Evolutionary conservation across 768 basidiomycete genomes (phyloP).

Genomic region (Mycena amicta): DNA sequence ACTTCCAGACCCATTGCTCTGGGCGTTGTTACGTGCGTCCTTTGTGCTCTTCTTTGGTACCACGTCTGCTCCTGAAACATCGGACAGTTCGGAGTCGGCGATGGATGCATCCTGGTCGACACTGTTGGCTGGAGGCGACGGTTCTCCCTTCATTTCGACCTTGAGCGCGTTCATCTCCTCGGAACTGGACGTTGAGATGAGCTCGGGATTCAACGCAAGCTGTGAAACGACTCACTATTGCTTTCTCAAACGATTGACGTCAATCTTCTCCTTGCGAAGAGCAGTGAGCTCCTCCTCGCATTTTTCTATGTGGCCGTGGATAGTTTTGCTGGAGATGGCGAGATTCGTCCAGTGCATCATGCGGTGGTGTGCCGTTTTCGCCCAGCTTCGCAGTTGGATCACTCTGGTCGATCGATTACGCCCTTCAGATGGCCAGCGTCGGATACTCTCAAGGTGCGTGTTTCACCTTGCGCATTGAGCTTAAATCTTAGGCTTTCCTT

Average conservation of each 20-base stretch:
- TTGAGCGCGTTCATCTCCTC: slow-evolving; percentile 75
- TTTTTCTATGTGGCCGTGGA: slow-evolving; percentile 87
- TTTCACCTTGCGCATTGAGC: background rate
- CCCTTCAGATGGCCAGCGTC: slow-evolving; percentile 44
- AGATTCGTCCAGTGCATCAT: slow-evolving; percentile 70
- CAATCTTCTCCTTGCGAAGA: slow-evolving; percentile 92
- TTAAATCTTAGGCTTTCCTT: slow-evolving; percentile 3
- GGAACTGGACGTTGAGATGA: slow-evolving; percentile 42
- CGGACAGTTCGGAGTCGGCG: slow-evolving; percentile 75
- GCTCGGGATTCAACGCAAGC: slow-evolving; percentile 3
- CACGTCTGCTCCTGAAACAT: slow-evolving; percentile 62
- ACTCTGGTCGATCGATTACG: slow-evolving; percentile 56
- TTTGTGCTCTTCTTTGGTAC: slow-evolving; percentile 63
- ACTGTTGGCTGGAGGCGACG: slow-evolving; percentile 38
- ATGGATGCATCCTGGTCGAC: slow-evolving; percentile 61
- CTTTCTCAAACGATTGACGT: slow-evolving; percentile 88
- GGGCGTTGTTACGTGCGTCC: slow-evolving; percentile 54
- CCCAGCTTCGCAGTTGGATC: slow-evolving; percentile 54
- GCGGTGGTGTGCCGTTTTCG: slow-evolving; percentile 55
- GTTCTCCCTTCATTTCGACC: slow-evolving; percentile 57
- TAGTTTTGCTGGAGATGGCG: slow-evolving; percentile 86
- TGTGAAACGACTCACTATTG: slow-evolving; percentile 68
- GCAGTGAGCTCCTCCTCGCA: slow-evolving; percentile 91
- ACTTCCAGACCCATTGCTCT: slow-evolving; percentile 42
- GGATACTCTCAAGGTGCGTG: slow-evolving; percentile 11